Base-by-base conservation (phyloP, 2,329 filamentous ascomycete species). In the Camptophora hylomeconis region DNA sequence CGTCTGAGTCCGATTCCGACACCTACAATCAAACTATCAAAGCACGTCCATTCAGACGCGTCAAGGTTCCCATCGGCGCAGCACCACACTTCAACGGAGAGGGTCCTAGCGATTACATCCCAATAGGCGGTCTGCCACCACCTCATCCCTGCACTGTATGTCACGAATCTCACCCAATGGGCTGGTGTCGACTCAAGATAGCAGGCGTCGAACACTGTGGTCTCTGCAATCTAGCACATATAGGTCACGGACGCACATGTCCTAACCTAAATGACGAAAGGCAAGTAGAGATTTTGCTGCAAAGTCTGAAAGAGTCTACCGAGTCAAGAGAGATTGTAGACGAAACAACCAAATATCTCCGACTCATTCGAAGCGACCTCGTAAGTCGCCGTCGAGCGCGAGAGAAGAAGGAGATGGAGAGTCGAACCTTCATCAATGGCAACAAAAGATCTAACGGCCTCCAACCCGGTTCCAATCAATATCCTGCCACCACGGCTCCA, bases 191-290 rank as follows among this genome's bases (percentile, higher is more conserved):
- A 7, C 53, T 78, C 17, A 75, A 73, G 46, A 39, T 60, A 4
- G 64, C 67, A 6, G 69, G 70, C 2, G 57, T 65, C 2, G 72
- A 78, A 42, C 53, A 65, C 40, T 81, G 76, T 49, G 65, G 65
- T 5, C 59, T 79, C 5, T 80, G 76, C 37, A 72, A 73, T 10
- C 60, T 71, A 13, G 67, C 69, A 2, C 73, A 78, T 45, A 69
- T 60, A 37, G 72, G 72, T 3, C 47, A 59, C 30, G 51, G 53
- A 2, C 60, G 67, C 17, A 63, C 61, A 6, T 81, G 76, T 44
- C 69, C 73, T 9, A 69, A 75, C 45, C 60, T 81, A 28, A 59
- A 58, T 30, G 71, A 70, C 3, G 69, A 79, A 37, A 66, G 63
- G 3, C 67, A 80, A 44, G 60, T 83, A 10, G 61, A 66, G 30